phyloP scores from a whole-genome alignment of 257 asterid species.

The Oldenlandia corymbosa region DNA sequence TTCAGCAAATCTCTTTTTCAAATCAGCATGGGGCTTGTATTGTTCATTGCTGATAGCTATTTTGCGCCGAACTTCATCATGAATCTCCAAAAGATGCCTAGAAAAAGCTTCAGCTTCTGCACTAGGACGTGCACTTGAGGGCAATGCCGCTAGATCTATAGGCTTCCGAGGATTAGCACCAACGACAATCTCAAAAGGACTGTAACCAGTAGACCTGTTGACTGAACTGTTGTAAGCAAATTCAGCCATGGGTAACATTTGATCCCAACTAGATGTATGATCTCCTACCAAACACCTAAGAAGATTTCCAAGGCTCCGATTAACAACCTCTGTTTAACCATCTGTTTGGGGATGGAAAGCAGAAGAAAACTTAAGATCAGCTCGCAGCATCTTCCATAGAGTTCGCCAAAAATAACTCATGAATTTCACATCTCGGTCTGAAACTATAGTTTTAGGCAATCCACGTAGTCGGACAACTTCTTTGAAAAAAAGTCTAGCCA shows the following conservation, averaged over 20 bases:
- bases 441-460: too few relatives aligned
- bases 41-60: background rate
- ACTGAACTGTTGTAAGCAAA: background rate
- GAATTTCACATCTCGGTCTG: too few relatives aligned
- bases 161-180: background rate
- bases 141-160: background rate
- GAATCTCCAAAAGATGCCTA: background rate
- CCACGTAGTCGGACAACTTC: too few relatives aligned
- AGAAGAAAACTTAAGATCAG: too few relatives aligned
- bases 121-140: background rate
- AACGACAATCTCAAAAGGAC: background rate
- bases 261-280: too few relatives aligned
- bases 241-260: background rate
- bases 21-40: background rate
- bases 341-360: too few relatives aligned
- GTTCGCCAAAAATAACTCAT: too few relatives aligned
- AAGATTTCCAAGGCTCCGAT: too few relatives aligned
- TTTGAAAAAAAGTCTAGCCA: too few relatives aligned
- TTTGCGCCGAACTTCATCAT: background rate
- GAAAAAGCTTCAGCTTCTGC: background rate
- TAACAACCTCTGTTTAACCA: too few relatives aligned
- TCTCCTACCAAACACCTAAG: too few relatives aligned
- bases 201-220: background rate
- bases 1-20: background rate
- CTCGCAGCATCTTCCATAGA: too few relatives aligned